Evolutionary conservation across 202 grass and related monocot genomes (phyloP).

Genomic region (Zizania palustris): DNA sequence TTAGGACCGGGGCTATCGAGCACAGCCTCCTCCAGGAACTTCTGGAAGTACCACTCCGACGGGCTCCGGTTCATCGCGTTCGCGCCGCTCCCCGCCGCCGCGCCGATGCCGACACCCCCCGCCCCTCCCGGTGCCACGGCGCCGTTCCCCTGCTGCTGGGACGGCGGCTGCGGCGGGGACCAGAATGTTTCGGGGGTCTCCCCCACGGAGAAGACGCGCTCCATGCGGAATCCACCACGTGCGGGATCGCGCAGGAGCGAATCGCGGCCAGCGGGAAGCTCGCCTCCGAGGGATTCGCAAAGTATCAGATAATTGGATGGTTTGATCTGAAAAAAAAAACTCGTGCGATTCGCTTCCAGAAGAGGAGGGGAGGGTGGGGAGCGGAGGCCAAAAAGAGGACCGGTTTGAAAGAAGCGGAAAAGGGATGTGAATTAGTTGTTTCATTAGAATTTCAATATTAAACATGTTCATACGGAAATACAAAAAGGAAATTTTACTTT

Average conservation of each 20-base stretch:
- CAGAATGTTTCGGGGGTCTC: conserved; percentile 78
- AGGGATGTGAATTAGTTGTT: no score
- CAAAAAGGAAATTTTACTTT: no score
- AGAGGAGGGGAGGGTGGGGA: neutral
- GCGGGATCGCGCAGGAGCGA: neutral
- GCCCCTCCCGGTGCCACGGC: neutral
- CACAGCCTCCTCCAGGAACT: conserved; percentile 83
- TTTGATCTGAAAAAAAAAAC: conserved; percentile 30
- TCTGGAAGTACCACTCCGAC: conserved; percentile 92
- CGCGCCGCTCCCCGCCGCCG: neutral
- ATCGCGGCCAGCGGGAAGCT: neutral
- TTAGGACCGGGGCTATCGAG: conserved; percentile 44
- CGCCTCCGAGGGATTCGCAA: neutral
- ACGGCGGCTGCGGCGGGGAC: conserved; percentile 39
- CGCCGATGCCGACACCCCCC: neutral
- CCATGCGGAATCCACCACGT: conserved; percentile 40
- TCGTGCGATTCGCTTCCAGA: conserved; percentile 8
- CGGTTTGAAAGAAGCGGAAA: neutral
- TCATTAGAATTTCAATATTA: no score
- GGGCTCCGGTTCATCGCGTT: conserved; percentile 65
- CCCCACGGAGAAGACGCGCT: conserved; percentile 80
- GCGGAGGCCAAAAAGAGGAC: neutral
- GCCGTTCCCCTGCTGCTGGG: neutral
- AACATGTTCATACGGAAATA: no score
- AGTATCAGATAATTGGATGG: conserved; percentile 25